A percentile compares a stretch with the other conserved stretches of the same genome.
These are phyloP conservation scores for Yarrowia sp. DNA, from an alignment of 805 yeast species.

Conservation along the genomic window DNA sequence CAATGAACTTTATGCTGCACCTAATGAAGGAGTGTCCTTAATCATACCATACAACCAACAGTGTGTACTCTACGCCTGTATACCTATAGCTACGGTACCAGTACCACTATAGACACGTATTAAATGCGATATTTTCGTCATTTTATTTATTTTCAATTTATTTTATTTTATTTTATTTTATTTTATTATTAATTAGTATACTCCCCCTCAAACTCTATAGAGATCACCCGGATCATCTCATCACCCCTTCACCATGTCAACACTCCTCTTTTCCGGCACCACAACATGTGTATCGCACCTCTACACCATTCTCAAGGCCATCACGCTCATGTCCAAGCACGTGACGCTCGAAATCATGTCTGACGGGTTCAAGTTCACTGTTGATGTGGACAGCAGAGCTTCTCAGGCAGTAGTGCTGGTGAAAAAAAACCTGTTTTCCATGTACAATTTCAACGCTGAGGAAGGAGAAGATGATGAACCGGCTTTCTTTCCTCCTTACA, in stretches of 20 bases:
- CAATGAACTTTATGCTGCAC: no score
- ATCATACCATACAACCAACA: no score
- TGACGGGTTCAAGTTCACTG: conserved; percentile 53
- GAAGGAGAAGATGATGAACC: conserved; percentile 7
- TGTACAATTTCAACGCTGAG: conserved; percentile 29
- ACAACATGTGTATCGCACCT: conserved; percentile 50
- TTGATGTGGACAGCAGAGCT: conserved; percentile 37
- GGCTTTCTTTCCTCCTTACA: conserved; percentile 23
- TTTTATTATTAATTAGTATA: no score
- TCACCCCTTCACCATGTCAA: background rate
- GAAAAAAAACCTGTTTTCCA: conserved; percentile 30
- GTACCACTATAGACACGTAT: no score
- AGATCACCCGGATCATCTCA: background rate
- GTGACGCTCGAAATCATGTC: conserved; percentile 47
- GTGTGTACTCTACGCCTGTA: no score
- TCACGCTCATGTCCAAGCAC: conserved; percentile 44
- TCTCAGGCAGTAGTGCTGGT: conserved; percentile 34
- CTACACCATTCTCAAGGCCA: conserved; percentile 46
- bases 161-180: no score
- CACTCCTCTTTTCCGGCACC: conserved; percentile 44
- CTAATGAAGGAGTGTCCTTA: no score
- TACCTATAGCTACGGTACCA: no score
- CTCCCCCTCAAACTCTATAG: background rate
- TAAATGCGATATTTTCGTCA: no score
- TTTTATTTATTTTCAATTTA: no score